Percentiles rank a stretch among this genome's conserved stretches.
Evolutionary conservation across 306 rosid genomes (phyloP).

Genomic region (Ammopiptanthus mongolicus): DNA sequence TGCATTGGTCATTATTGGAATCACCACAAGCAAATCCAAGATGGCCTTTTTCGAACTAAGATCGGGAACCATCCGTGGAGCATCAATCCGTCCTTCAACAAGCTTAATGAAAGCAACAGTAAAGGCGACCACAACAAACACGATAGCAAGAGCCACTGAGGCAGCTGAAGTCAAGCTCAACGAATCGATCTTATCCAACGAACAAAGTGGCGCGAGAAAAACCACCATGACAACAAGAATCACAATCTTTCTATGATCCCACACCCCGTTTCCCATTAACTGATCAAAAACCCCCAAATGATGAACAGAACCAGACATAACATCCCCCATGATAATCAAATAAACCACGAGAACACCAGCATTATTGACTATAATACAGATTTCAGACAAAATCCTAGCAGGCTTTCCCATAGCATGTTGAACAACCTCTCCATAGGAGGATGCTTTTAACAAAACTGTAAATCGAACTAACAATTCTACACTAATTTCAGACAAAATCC

Average conservation of each 20-base stretch:
- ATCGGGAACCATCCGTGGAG: conserved; percentile 84
- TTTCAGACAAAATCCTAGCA: conserved; percentile 66
- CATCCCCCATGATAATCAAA: conserved; percentile 96
- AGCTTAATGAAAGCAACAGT: conserved; percentile 65
- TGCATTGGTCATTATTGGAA: conserved; percentile 93
- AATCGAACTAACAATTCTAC: conserved; percentile 70
- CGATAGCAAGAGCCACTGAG: conserved; percentile 81
- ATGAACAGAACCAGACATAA: conserved; percentile 86
- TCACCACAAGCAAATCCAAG: conserved; percentile 89
- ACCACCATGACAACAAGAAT: conserved; percentile 57
- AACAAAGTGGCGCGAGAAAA: conserved; percentile 89
- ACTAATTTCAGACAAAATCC: conserved; percentile 76
- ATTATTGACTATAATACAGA: conserved; percentile 75
- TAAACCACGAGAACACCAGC: conserved; percentile 84
- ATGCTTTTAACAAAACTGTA: conserved; percentile 60
- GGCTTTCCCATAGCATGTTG: conserved; percentile 75
- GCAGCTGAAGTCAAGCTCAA: conserved; percentile 96
- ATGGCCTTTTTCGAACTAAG: conserved; percentile 62
- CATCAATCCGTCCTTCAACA: conserved; percentile 46
- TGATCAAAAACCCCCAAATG: conserved; percentile 93
- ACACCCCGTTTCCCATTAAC: conserved; percentile 74
- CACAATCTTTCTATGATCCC: conserved; percentile 90
- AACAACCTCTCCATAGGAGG: conserved; percentile 86
- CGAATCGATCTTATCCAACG: conserved; percentile 83
- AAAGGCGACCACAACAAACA: conserved; percentile 73